Conservation (phyloP, 768 basidiomycete species). For the Macrolepiota dolichaula region DNA sequence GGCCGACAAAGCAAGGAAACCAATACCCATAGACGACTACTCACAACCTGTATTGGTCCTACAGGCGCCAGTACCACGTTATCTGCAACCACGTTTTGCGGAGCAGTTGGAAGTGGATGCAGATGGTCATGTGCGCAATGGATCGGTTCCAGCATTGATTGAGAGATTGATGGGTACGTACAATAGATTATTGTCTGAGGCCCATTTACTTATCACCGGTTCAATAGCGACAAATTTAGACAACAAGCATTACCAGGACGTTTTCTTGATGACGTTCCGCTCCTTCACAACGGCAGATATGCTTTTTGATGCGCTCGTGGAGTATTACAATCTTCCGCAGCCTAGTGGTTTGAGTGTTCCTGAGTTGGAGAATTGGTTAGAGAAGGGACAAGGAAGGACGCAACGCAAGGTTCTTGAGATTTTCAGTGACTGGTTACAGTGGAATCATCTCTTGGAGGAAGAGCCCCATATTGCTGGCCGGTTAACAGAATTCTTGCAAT, state of each 20-base stretch:
- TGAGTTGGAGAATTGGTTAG: conserved; percentile 65
- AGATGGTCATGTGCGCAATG: conserved; percentile 65
- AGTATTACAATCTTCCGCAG: conserved; percentile 54
- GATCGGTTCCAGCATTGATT: conserved; percentile 68
- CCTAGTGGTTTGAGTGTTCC: conserved; percentile 46
- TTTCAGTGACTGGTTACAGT: conserved; percentile 59
- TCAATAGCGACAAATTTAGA: conserved; percentile 21
- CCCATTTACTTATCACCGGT: background rate
- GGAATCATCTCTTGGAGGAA: conserved; percentile 59
- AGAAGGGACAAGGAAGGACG: conserved; percentile 56
- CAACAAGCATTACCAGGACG: conserved; percentile 38
- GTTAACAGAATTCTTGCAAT: conserved; percentile 52
- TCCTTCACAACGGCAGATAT: conserved; percentile 71
- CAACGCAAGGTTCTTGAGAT: conserved; percentile 58
- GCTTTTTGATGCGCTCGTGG: conserved; percentile 66
- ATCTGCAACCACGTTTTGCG: conserved; percentile 54
- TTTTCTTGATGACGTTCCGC: conserved; percentile 83
- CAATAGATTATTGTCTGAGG: background rate
- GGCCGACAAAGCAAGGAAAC: conserved; percentile 14
- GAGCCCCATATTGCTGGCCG: conserved; percentile 58
- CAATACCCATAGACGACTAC: conserved; percentile 23
- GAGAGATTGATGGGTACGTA: conserved; percentile 47
- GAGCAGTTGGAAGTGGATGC: conserved; percentile 62
- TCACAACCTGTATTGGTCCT: conserved; percentile 24
- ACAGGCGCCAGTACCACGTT: conserved; percentile 44